Base-by-base conservation (phyloP, 192 early-diverging fungal species). In the Chytriomyces hyalinus region DNA sequence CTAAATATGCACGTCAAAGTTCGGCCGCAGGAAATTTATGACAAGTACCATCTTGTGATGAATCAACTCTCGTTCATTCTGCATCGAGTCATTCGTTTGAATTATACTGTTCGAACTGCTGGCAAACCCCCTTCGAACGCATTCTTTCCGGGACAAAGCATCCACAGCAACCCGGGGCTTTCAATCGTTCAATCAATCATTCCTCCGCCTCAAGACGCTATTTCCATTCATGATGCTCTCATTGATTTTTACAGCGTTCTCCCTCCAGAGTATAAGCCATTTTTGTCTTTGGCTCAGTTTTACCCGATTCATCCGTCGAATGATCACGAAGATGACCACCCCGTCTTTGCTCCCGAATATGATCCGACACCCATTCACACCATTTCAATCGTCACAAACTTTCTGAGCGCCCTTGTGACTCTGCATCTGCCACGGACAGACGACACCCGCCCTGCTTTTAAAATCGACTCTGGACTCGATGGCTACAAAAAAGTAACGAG, bases 381-480 rank as follows among this genome's bases (percentile, higher is more conserved):
- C 43, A 44, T 68, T 59, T 17, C 28, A 11, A 68, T 78, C 47
- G 13, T 59, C 50, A 70, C 76, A 8, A 22, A 70, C 24, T 78
- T 65, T 15, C 17, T 78, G 13, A 61, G 53, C 22, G 67, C 53
- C 11, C 47, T 78, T 24, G 67, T 59, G 67, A 78, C 47, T 11
- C 67, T 78, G 10, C 76, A 78, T 61, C 50, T 78, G 22, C 76
- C 76, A 26, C 24, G 67, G 26, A 68, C 67, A 6, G 76, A 78
- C 48, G 67, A 78, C 45, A 49, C 53, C 24, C 65, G 76, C 11
- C 17, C 76, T n/a, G 44, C 62, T 15, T 78, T 78, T 47, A 68
- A 74, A 48, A 60, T 65, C 10, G 72, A 74, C 20, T 28, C 61
- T 9, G 43, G 8, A 11, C n/a, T n/a, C 8, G 5, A 22, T 64